Evolutionary conservation across 768 basidiomycete species (phyloP).

Genomic region (Mycena crocata): DNA sequence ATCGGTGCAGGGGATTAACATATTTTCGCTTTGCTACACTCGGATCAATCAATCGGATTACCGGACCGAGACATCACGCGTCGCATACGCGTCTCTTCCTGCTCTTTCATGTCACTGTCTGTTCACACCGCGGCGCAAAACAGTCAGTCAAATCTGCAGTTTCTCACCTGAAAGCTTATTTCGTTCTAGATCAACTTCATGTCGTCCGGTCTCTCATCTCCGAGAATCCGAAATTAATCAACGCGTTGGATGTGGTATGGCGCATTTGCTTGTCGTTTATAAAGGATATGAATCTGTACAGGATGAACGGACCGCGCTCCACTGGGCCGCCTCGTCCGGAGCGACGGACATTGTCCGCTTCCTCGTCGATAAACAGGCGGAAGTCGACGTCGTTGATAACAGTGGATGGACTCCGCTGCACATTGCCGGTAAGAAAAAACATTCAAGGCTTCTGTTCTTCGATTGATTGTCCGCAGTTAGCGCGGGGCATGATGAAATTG

Average conservation of each 20-base stretch:
- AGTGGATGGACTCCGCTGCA: constrained; percentile 85
- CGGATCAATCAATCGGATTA: no score
- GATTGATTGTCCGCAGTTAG: constrained; percentile 64
- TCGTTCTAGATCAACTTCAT: constrained; percentile 66
- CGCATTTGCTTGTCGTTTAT: not conserved
- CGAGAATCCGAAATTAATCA: constrained; percentile 71
- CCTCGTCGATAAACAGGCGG: constrained; percentile 77
- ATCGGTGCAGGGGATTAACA: no score
- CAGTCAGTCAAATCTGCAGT: constrained; percentile 50
- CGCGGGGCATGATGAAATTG: constrained; percentile 81
- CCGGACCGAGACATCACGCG: not conserved
- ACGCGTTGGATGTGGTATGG: constrained; percentile 72
- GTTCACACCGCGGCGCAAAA: constrained; percentile 79
- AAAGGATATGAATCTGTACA: constrained; percentile 39
- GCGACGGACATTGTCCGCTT: constrained; percentile 73
- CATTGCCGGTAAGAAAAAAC: constrained; percentile 72
- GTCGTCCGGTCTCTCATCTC: constrained; percentile 74
- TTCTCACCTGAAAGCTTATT: constrained; percentile 1
- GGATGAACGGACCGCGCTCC: constrained; percentile 87
- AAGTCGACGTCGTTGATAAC: constrained; percentile 73
- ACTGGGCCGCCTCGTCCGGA: constrained; percentile 86
- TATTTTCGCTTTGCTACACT: no score
- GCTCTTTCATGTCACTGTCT: constrained; percentile 55
- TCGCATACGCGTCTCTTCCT: constrained; percentile 29
- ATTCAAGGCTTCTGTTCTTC: constrained; percentile 16